phyloP scores from a whole-genome alignment of 2,329 filamentous ascomycete species.

The Venturiaceae sp. region DNA sequence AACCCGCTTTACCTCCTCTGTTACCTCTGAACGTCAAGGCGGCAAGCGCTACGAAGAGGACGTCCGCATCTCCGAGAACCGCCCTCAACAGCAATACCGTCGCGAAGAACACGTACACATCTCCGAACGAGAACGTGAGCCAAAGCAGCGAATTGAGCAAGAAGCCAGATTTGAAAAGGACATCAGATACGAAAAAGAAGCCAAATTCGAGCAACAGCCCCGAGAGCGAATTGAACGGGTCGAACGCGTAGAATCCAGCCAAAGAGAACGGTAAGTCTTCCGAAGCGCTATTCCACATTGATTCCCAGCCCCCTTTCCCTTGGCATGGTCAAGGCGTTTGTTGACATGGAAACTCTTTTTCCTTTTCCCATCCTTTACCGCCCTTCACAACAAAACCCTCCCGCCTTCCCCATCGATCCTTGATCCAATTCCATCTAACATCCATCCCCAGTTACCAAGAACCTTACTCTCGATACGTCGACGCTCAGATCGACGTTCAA shows the following conservation, averaged over 20 bases:
- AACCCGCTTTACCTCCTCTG: constrained; percentile 23
- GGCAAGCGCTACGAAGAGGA: constrained; percentile 69
- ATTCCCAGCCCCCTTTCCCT: constrained; percentile 8
- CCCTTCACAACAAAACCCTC: constrained; percentile 1
- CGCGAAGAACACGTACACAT: constrained; percentile 32
- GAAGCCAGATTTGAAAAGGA: not conserved
- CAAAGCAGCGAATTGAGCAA: constrained; percentile 7
- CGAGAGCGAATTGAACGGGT: constrained; percentile 8
- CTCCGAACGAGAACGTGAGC: constrained; percentile 24
- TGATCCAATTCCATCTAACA: not conserved
- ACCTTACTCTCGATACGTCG: constrained; percentile 47
- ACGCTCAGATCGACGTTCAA: constrained; percentile 59
- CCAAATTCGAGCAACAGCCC: constrained; percentile 3
- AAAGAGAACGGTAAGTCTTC: constrained; percentile 36
- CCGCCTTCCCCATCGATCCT: not conserved
- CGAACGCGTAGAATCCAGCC: not conserved
- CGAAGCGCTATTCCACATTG: constrained; percentile 9
- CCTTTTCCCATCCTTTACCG: not conserved
- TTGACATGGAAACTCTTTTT: constrained; percentile 7
- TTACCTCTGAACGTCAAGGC: constrained; percentile 50
- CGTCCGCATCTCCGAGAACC: constrained; percentile 69
- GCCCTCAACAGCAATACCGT: constrained; percentile 33
- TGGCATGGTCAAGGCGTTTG: constrained; percentile 6
- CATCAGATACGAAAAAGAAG: constrained; percentile 4
- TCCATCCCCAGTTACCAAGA: constrained; percentile 41